A percentile compares a stretch with the other conserved stretches of the same genome.
These are phyloP conservation scores for Posidonia australis DNA, from an alignment of 106 monocot species.

Conservation along the genomic window DNA sequence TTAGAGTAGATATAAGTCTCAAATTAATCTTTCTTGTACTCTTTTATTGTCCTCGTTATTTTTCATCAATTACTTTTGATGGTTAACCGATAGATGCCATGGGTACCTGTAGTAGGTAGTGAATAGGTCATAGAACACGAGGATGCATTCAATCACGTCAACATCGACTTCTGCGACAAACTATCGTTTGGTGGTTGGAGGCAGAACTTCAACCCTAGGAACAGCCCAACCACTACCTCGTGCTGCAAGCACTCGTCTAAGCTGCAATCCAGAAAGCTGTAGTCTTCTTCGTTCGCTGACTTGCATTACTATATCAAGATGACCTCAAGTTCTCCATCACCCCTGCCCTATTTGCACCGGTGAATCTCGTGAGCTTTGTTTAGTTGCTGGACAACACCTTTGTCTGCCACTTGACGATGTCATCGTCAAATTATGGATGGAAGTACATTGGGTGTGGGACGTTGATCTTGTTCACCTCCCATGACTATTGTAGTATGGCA, in stretches of 20 bases:
- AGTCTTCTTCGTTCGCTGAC: no score
- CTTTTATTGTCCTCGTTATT: no score
- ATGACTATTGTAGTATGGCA: constrained; percentile 48
- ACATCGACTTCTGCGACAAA: constrained; percentile 44
- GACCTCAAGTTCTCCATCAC: no score
- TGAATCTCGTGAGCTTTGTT: constrained; percentile 29
- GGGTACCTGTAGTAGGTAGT: constrained; percentile 58
- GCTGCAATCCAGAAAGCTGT: no score
- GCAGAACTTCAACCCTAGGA: constrained; percentile 42
- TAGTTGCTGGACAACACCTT: constrained; percentile 4
- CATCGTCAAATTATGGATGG: constrained; percentile 30
- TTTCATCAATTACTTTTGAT: no score
- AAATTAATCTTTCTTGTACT: no score
- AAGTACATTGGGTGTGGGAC: constrained; percentile 52
- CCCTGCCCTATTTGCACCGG: no score
- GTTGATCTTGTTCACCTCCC: constrained; percentile 38
- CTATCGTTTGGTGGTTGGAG: constrained; percentile 51
- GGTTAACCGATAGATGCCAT: constrained; percentile 54
- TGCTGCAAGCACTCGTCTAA: constrained; percentile 11
- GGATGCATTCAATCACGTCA: constrained; percentile 52
- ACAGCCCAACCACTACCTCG: constrained; percentile 17
- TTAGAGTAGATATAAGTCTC: no score
- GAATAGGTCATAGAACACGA: constrained; percentile 43
- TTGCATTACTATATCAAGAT: no score
- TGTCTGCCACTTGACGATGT: constrained; percentile 27